Conservation (phyloP, 176 grass and related monocot genomes). For the Aechmea fasciata region DNA sequence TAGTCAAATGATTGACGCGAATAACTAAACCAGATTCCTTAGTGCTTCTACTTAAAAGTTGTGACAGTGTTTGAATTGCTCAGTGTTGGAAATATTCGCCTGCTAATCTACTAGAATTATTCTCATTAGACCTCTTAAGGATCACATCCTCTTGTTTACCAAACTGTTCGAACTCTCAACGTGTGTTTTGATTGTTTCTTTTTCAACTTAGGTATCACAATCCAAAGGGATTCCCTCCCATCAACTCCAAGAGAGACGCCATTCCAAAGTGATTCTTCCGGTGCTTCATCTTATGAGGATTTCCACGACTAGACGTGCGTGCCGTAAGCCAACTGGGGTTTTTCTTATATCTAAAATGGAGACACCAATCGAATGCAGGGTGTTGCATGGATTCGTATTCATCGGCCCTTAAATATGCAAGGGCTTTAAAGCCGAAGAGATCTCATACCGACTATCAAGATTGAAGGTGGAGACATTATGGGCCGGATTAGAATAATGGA, state of each 20-base stretch:
- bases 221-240: conserved; percentile 70
- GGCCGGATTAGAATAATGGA: conserved; percentile 11
- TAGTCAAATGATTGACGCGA: background rate
- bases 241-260: conserved; percentile 74
- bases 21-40: background rate
- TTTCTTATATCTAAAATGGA: background rate
- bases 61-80: background rate
- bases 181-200: background rate
- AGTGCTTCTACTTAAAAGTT: background rate
- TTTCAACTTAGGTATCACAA: conserved; percentile 30
- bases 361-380: background rate
- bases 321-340: background rate
- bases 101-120: background rate
- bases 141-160: background rate
- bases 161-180: background rate
- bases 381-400: conserved; percentile 10
- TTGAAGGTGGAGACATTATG: conserved; percentile 12
- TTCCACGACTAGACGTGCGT: conserved; percentile 48
- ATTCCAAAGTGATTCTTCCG: conserved; percentile 91
- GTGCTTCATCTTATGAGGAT: conserved; percentile 73
- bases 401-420: background rate
- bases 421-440: background rate
- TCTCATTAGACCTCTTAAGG: background rate
- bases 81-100: background rate
- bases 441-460: conserved; percentile 1